Base-by-base conservation (phyloP, 169 alveolate species). In the Plasmodium gonderi region DNA sequence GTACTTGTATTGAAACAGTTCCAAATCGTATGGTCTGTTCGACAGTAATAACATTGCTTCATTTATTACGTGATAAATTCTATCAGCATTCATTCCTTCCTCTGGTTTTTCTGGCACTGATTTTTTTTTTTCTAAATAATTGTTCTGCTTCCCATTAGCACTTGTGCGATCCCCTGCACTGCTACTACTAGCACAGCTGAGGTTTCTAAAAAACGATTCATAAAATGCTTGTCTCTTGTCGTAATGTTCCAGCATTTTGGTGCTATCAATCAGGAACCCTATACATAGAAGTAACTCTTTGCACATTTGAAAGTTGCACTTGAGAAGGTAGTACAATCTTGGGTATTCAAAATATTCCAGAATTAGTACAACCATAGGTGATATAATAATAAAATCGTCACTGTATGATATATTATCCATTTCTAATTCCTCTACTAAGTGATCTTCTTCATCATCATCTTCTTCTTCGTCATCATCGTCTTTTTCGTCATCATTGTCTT, bases 271-370 rank as follows among this genome's bases (percentile, higher is more conserved):
- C 45, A 85, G 42, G 78, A 85, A 85, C n/a, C 92, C 92, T 1
- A 85, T 85, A 11, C 92, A 85, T 74, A 85, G 65, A 44, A 85
- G 67, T 31, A 85, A 74, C 33, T 85, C 92, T 49, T 85, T 85
- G 33, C 87, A 47, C 82, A 74, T 85, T 75, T 85, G 92, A 38
- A 85, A 85, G 33, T 85, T 38, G 14, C 92, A 85, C 47, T 85
- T 85, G 6, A 85, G 23, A 23, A 85, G 65, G 23, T 85, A 81
- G 17, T 69, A 85, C 67, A 85, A 44, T 9, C 92, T 47, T 0
- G 92, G 92, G 51, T 85, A 85, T 44, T 85, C 69, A 85, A 85
- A 85, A 85, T 85, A 44, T 44, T 85, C 92, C n/a, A 85, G 36
- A 23, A 85, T 17, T 5, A 85, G 64, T 29, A 85, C 44, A 33